Percentiles rank a stretch among this genome's conserved stretches.
Evolutionary conservation across 306 rosid species (phyloP).

Genomic region (Prunus salicina): DNA sequence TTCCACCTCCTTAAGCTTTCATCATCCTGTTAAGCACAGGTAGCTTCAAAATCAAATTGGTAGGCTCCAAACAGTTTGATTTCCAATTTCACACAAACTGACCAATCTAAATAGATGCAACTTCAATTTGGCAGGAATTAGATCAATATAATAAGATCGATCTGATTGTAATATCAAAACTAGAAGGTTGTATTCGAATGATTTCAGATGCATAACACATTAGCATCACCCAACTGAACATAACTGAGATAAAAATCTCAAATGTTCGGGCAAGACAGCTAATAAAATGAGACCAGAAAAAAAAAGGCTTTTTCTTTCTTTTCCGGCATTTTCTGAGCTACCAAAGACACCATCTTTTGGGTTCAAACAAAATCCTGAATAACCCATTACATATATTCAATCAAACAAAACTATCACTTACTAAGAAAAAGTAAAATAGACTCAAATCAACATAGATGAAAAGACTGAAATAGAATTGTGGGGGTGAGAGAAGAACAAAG

Average conservation of each 20-base stretch:
- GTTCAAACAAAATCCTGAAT: slow-evolving; percentile 8
- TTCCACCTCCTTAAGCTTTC: slow-evolving; percentile 98
- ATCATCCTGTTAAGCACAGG: slow-evolving; percentile 63
- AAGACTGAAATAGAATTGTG: not conserved
- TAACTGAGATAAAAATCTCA: not conserved
- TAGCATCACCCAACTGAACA: not conserved
- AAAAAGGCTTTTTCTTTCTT: not conserved
- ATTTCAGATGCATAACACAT: not conserved
- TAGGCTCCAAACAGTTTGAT: not conserved
- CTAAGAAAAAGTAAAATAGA: slow-evolving; percentile 4
- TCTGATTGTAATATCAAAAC: not conserved
- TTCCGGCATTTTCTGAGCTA: not conserved
- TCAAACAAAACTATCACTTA: slow-evolving; percentile 1
- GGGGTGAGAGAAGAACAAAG: not conserved
- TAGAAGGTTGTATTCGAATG: not conserved
- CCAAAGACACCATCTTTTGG: not conserved
- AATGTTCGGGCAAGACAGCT: not conserved
- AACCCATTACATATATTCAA: not conserved
- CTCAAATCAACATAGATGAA: slow-evolving; percentile 9
- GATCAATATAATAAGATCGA: not conserved
- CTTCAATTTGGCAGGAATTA: slow-evolving; percentile 2
- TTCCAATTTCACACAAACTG: not conserved
- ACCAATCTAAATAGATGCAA: slow-evolving; percentile 7
- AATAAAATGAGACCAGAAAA: not conserved
- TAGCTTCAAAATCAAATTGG: slow-evolving; percentile 13